Base-by-base conservation (phyloP, 1,284 basidiomycete genomes). In the Ceratobasidium papillatum region DNA sequence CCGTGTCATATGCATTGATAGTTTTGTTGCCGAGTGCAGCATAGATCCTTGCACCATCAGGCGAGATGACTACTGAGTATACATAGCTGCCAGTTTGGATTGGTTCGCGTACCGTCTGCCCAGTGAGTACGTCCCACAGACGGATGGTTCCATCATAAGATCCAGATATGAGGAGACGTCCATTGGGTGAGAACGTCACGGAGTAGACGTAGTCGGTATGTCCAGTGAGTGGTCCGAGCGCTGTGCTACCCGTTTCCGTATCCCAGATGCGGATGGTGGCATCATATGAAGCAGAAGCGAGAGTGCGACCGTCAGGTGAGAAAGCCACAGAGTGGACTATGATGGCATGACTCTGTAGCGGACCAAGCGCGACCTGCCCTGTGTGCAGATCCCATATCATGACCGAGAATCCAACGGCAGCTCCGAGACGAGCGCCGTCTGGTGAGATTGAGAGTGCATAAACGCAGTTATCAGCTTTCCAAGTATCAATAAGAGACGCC, bases 301-400 rank as follows among this genome's bases (percentile, higher is more conserved):
- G n/a, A 25, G 30, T n/a, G 17, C 89, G 85, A 8, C 94, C 94
- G 79, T 96, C 93, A 32, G 86, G 83, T 8, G 91, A 92, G 81
- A 95, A 96, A 80, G 94, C 94, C 74, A 96, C 88, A 3, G 93
- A 93, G 82, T 96, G 96, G 78, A 97, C 94, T 82, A 95, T 94
- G 80, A 94, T 91, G 81, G 90, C 89, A 82, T 96, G 95, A 1
- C 94, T 95, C n/a, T n/a, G n/a, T n/a, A n/a, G n/a, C n/a, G n/a
- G n/a, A n/a, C n/a, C n/a, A n/a, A n/a, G n/a, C n/a, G n/a, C n/a
- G n/a, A n/a, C n/a, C n/a, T n/a, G n/a, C n/a, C n/a, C n/a, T n/a
- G n/a, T n/a, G n/a, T n/a, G n/a, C n/a, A n/a, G n/a, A n/a, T n/a
- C n/a, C n/a, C n/a, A n/a, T n/a, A n/a, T n/a, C n/a, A n/a, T n/a